phyloP scores from a whole-genome alignment of 352 stramenopile genomes.

The Discostella stelligera region DNA sequence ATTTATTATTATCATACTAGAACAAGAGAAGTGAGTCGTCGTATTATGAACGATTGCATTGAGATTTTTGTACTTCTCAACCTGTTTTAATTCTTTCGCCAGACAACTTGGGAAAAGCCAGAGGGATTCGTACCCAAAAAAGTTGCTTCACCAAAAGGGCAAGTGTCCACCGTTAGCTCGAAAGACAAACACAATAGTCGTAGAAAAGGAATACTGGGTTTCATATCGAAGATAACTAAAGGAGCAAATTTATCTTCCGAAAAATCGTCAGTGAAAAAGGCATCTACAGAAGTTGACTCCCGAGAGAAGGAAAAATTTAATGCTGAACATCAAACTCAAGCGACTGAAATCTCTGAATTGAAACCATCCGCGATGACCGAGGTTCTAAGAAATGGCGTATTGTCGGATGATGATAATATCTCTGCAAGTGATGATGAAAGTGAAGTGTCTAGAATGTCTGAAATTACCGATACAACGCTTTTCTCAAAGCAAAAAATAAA shows the following conservation, averaged over 20 bases:
- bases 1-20: slow-evolving; percentile 51
- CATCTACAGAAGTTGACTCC: background rate
- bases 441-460: slow-evolving; percentile 12
- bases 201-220: slow-evolving; percentile 23
- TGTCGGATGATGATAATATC: slow-evolving; percentile 21
- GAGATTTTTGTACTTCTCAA: background rate
- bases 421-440: slow-evolving; percentile 24
- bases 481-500: slow-evolving; percentile 36
- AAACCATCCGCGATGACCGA: slow-evolving; percentile 4
- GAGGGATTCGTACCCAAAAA: slow-evolving; percentile 21
- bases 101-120: slow-evolving; percentile 54
- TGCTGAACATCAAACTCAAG: background rate
- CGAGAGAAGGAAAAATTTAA: background rate
- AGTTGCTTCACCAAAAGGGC: slow-evolving; percentile 16
- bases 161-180: slow-evolving; percentile 4
- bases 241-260: slow-evolving; percentile 4
- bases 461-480: slow-evolving; percentile 27
- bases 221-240: slow-evolving; percentile 29
- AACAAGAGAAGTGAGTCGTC: slow-evolving; percentile 46
- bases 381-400: slow-evolving; percentile 4
- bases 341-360: slow-evolving; percentile 2
- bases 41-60: background rate
- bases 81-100: background rate
- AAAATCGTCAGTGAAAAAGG: background rate
- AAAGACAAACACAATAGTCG: slow-evolving; percentile 19